Evolutionary conservation across 2,329 filamentous ascomycete species (phyloP).

Genomic region (Epichloe uncinata): DNA sequence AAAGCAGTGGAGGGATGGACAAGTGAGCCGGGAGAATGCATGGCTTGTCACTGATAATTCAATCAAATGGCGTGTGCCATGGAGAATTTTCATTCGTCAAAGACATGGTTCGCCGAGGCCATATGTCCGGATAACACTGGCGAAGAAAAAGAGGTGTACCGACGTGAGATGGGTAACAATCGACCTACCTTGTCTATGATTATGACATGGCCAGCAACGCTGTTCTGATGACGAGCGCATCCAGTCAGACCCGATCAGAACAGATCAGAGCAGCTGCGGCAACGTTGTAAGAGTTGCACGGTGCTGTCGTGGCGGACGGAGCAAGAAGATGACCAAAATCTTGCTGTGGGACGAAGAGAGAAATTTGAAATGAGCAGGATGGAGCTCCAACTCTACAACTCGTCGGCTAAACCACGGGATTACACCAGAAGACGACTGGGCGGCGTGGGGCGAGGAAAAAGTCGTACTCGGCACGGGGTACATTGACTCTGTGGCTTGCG

Average conservation of each 20-base stretch:
- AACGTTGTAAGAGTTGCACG: background rate
- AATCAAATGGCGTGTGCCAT: background rate
- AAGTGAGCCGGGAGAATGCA: background rate
- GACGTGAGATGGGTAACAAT: background rate
- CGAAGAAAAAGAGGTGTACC: background rate
- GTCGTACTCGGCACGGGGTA: too few species aligned
- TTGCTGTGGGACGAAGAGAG: background rate
- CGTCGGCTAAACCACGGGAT: background rate
- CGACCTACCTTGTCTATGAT: constrained; percentile 16
- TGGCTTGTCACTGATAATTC: background rate
- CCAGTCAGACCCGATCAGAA: background rate
- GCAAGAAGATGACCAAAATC: background rate
- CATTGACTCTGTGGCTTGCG: too few species aligned
- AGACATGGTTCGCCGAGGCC: background rate
- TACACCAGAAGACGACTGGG: background rate
- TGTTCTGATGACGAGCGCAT: constrained; percentile 1
- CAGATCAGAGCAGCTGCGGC: too few species aligned
- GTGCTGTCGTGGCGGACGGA: background rate
- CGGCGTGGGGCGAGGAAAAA: too few species aligned
- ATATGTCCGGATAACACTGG: background rate
- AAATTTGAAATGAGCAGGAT: constrained; percentile 1
- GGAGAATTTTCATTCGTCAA: background rate
- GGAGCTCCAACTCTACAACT: background rate
- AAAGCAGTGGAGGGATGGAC: constrained; percentile 12
- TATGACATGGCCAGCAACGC: constrained; percentile 15